A percentile compares a stretch with the other conserved stretches of the same genome.
These are phyloP conservation scores for Helianthus tuberosus DNA, from an alignment of 129 eudicot species.

Conservation along the genomic window DNA sequence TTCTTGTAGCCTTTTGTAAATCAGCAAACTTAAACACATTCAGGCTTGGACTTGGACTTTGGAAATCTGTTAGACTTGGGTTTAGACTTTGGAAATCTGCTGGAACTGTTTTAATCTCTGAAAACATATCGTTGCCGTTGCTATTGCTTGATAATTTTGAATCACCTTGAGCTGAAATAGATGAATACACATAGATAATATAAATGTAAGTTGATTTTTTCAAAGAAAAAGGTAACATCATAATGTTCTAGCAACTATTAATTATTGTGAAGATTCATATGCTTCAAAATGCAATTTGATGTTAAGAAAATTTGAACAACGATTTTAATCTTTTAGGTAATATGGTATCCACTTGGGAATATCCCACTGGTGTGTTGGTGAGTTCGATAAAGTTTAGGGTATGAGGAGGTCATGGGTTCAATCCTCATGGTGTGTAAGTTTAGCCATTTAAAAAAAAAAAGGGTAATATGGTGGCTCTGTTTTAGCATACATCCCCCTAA, in stretches of 20 bases:
- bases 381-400: no score
- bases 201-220: not conserved
- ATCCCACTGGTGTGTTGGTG: no score
- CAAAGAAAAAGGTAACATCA: not conserved
- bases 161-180: not conserved
- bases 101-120: no score
- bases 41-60: no score
- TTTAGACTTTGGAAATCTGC: not conserved
- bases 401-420: no score
- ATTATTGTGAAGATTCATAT: not conserved
- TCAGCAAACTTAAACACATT: no score
- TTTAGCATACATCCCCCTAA: no score
- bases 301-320: not conserved
- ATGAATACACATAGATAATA: not conserved
- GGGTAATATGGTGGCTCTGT: no score
- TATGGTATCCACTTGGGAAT: no score
- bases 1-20: slow-evolving; percentile 18
- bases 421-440: no score
- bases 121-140: not conserved
- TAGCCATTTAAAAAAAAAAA: no score
- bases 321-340: not conserved
- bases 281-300: not conserved
- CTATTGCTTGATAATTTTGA: not conserved
- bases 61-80: not conserved
- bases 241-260: no score